phyloP scores from a whole-genome alignment of 2,329 filamentous ascomycete species.

The Scytalidium lignicola region DNA sequence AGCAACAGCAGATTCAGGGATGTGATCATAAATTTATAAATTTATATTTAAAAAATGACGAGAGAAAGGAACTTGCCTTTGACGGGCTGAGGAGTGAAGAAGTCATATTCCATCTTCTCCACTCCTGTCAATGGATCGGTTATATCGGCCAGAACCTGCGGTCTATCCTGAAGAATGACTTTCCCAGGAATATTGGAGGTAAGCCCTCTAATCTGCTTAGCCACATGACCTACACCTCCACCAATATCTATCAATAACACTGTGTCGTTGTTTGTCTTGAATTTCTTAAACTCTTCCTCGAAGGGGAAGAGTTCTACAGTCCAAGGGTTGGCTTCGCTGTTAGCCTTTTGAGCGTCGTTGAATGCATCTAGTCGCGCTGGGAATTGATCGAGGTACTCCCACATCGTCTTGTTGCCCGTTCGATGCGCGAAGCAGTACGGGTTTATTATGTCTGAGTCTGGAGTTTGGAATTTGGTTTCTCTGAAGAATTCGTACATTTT shows the following conservation, averaged over 20 bases:
- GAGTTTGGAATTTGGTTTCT: constrained; percentile 15
- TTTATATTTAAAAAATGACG: too few species aligned
- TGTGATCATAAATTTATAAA: too few species aligned
- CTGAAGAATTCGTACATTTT: constrained; percentile 19
- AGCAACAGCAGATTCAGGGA: too few species aligned
- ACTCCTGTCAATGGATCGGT: constrained; percentile 11
- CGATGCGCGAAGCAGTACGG: constrained; percentile 24
- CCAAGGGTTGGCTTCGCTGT: constrained; percentile 7
- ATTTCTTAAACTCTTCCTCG: constrained; percentile 11
- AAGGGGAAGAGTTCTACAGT: constrained; percentile 18
- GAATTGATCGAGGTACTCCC: constrained; percentile 19
- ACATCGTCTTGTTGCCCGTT: constrained; percentile 20
- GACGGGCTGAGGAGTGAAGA: constrained; percentile 30
- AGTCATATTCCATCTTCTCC: constrained; percentile 25
- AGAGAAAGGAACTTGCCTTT: constrained; percentile 16
- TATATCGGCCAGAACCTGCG: constrained; percentile 11
- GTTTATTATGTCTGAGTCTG: constrained; percentile 16
- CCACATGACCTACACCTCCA: constrained; percentile 11
- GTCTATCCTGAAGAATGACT: constrained; percentile 19
- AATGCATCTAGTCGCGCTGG: constrained; percentile 22
- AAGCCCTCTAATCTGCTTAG: constrained; percentile 8
- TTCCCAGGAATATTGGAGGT: constrained; percentile 8
- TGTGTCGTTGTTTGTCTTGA: constrained; percentile 16
- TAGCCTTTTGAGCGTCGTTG: constrained; percentile 23
- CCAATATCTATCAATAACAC: constrained; percentile 18